Conservation (phyloP, 331 rosid genomes). For the Acacia pycnantha region DNA sequence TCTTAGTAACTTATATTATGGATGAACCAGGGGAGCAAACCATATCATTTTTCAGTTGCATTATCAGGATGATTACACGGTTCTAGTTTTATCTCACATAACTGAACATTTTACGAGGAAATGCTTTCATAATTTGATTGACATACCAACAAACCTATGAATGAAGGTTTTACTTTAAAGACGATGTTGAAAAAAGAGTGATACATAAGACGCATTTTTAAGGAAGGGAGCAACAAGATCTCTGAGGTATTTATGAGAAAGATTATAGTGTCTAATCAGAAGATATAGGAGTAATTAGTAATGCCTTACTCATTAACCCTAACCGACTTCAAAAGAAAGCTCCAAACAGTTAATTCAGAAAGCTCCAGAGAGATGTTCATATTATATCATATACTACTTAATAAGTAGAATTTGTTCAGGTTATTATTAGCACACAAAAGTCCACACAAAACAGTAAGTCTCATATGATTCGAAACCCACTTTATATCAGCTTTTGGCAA, state of each 20-base stretch:
- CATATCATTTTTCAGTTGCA: too few species aligned
- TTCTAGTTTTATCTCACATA: not conserved
- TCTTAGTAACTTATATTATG: too few species aligned
- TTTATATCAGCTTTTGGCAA: not conserved
- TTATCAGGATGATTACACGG: not conserved
- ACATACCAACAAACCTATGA: not conserved
- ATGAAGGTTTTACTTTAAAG: not conserved
- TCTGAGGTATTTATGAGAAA: not conserved
- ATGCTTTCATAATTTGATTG: not conserved
- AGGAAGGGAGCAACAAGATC: slow-evolving; percentile 8
- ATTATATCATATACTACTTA: not conserved
- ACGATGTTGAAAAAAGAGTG: not conserved
- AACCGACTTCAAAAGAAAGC: not conserved
- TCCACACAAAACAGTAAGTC: not conserved
- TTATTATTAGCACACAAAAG: not conserved
- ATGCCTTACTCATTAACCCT: too few species aligned
- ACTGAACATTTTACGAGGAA: not conserved
- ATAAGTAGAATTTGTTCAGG: not conserved
- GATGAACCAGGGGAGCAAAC: too few species aligned
- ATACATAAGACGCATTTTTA: not conserved
- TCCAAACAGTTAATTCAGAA: not conserved
- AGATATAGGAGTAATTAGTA: not conserved
- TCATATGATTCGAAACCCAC: not conserved
- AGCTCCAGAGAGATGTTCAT: not conserved
- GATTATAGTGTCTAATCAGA: slow-evolving; percentile 20